Conservation (phyloP, 208 protist genomes). For the Wallacemonas sp. region DNA sequence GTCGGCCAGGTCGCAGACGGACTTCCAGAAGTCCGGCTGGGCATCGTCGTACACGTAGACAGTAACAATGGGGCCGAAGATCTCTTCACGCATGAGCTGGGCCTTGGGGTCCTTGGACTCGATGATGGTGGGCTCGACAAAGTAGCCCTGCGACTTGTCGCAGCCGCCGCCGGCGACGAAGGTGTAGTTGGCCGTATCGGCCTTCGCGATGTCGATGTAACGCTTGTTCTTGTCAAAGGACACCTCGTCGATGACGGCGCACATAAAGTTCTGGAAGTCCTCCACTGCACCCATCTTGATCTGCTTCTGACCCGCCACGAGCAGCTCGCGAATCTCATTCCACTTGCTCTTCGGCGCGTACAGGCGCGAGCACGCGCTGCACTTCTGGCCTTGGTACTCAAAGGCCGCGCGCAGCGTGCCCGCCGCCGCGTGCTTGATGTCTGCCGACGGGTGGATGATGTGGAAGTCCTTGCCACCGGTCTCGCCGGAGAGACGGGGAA, state of each 20-base stretch:
- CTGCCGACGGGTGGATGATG: constrained; percentile 90
- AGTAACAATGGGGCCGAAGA: constrained; percentile 97
- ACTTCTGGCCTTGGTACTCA: constrained; percentile 98
- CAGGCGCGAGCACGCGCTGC: constrained; percentile 87
- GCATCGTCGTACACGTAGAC: constrained; percentile 95
- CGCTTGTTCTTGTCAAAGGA: constrained; percentile 92
- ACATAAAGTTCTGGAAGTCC: constrained; percentile 93
- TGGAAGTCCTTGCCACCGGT: constrained; percentile 98
- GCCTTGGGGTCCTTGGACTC: constrained; percentile 85
- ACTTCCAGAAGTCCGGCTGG: constrained; percentile 80
- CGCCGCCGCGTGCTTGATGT: constrained; percentile 84
- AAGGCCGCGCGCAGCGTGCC: constrained; percentile 93
- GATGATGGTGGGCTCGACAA: constrained; percentile 96
- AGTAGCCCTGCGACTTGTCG: constrained; percentile 88
- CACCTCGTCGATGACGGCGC: constrained; percentile 95
- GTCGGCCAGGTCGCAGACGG: constrained; percentile 84
- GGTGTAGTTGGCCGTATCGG: constrained; percentile 52
- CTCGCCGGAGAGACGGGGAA: constrained; percentile 96
- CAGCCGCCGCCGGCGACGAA: constrained; percentile 77
- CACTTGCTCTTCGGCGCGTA: constrained; percentile 95
- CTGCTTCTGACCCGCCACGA: constrained; percentile 81
- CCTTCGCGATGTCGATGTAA: constrained; percentile 95
- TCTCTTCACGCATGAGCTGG: constrained; percentile 94
- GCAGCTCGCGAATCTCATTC: constrained; percentile 74
- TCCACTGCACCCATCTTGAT: constrained; percentile 94